Percentiles rank a stretch among this genome's conserved stretches.
Conservation (phyloP, 202 grass and related monocot genomes). For the Cymbopogon flexuosus region DNA sequence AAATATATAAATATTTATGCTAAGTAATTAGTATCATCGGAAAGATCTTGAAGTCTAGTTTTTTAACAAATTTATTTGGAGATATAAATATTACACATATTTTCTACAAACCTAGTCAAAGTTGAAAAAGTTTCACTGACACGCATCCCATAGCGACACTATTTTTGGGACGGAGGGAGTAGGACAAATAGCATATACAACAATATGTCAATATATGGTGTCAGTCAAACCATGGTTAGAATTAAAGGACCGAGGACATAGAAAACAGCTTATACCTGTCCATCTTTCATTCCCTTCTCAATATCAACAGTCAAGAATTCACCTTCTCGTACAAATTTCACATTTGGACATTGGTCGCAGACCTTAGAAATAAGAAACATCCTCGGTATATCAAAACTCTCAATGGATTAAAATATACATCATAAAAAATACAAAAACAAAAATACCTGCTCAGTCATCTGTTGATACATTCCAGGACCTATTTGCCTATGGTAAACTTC, state of each 20-base stretch:
- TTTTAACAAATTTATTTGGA: too few species aligned
- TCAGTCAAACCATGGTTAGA: too few species aligned
- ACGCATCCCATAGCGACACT: too few species aligned
- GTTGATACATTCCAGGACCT: slow-evolving; percentile 96
- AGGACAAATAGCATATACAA: neutral
- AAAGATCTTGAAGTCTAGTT: too few species aligned
- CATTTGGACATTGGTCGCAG: slow-evolving; percentile 94
- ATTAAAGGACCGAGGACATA: neutral
- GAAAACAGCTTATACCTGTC: slow-evolving; percentile 60
- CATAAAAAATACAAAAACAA: neutral
- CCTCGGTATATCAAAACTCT: neutral
- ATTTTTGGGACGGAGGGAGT: too few species aligned
- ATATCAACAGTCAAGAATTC: slow-evolving; percentile 94
- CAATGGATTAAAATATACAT: neutral
- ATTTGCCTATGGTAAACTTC: slow-evolving; percentile 97
- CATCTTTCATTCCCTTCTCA: slow-evolving; percentile 99
- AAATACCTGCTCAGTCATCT: slow-evolving; percentile 86
- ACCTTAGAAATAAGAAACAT: slow-evolving; percentile 46
- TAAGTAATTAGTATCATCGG: too few species aligned
- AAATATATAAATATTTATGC: too few species aligned
- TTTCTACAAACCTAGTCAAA: too few species aligned
- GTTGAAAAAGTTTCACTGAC: too few species aligned
- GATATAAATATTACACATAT: too few species aligned
- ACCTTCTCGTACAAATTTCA: slow-evolving; percentile 90
- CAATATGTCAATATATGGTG: neutral